Evolutionary conservation across 345 rosid genomes (phyloP), one percentile per base, ranked within the genome.

Genomic region (Mercurialis annua): DNA sequence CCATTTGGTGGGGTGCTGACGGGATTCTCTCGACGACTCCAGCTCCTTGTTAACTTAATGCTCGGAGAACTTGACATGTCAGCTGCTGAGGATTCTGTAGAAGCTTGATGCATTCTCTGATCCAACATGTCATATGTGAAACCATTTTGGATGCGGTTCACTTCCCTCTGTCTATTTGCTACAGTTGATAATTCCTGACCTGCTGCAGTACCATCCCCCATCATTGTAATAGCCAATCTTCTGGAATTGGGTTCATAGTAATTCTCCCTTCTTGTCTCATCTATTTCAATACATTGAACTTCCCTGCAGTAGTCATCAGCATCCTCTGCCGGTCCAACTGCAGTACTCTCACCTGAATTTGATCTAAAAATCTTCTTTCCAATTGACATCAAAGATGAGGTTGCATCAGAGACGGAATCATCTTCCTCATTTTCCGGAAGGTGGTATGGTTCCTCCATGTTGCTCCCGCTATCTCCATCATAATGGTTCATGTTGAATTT

Each of bases 251-350:
- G 71, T 46, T 76, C 80, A 47, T 58, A 53, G 38, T 81, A 34
- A 43, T 70, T 68, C 57, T 74, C 66, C 73, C 71, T 73, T 33
- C 70, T 69, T 64, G 80, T 66, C 62, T 80, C 90, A 71, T 81
- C 93, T 76, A 70, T 77, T 77, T 89, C 95, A 43, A 91, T 81
- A 76, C 98, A 89, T 54, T 80, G 87, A 69, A 91, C 97, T 74
- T 91, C 98, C 77, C 84, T 89, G 91, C 96, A 87, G 85, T 77
- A 81, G 62, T 83, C 96, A 72, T 87, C 94, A 68, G 83, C 71
- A 50, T 76, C 79, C 51, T 85, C 82, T 58, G 76, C 69, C 47
- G 65, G 67, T 63, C 54, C 68, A 50, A 38, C 61, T 9, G 75
- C 71, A 76, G 62, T 74, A 71, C 65, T 74, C 44, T 64, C 73